Percentiles rank a stretch among this genome's conserved stretches.
Evolutionary conservation across 345 rosid genomes (phyloP).

Genomic region (Hibiscus tridactylites): DNA sequence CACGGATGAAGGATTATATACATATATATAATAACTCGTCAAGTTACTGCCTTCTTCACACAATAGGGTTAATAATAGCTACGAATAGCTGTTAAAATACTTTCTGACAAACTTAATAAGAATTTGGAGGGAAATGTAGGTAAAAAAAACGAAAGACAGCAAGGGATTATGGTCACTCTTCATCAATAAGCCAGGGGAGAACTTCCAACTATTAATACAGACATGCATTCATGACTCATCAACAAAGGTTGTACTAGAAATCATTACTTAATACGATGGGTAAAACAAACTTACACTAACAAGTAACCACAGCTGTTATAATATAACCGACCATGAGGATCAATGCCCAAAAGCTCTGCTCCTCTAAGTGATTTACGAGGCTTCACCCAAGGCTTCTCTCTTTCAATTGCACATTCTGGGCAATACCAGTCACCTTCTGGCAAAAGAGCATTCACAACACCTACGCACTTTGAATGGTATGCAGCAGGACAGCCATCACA

Average conservation of each 20-base stretch:
- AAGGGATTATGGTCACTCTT: not conserved
- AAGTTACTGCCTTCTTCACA: not conserved
- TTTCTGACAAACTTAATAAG: not conserved
- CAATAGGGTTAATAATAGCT: not conserved
- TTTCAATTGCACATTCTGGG: conserved; percentile 80
- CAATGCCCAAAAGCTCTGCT: conserved; percentile 77
- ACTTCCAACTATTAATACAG: not conserved
- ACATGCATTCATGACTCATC: not conserved
- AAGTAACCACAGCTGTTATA: conserved; percentile 78
- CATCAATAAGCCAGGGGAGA: not conserved
- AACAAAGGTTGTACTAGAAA: not conserved
- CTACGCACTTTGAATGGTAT: conserved; percentile 92
- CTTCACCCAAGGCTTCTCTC: conserved; percentile 45
- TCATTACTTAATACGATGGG: not conserved
- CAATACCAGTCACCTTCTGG: conserved; percentile 98
- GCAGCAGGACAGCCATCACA: conserved; percentile 99
- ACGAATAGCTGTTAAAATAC: not conserved
- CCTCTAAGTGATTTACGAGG: conserved; percentile 61
- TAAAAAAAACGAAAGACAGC: not conserved
- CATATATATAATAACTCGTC: not conserved
- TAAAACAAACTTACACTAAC: conserved; percentile 73
- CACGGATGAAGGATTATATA: not conserved
- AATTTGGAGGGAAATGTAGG: not conserved
- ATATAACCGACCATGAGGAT: conserved; percentile 66
- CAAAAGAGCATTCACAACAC: conserved; percentile 69